Evolutionary conservation across 208 protist species (phyloP).

Genomic region (Angomonas ambiguus): DNA sequence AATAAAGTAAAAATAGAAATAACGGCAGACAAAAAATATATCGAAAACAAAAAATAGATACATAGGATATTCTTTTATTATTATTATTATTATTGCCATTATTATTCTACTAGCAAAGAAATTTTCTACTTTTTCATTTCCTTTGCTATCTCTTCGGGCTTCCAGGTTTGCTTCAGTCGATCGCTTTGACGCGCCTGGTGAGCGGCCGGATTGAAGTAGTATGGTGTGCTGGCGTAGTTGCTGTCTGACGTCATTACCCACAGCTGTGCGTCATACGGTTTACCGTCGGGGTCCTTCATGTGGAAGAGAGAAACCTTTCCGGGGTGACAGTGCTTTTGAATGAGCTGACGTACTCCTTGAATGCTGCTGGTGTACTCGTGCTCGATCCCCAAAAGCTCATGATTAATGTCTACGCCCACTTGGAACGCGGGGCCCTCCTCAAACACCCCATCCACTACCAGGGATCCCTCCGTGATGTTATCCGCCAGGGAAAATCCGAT

Average conservation of each 20-base stretch:
- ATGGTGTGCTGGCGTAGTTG: conserved; percentile 28
- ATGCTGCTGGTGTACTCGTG: conserved; percentile 16
- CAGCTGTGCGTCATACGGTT: conserved; percentile 27
- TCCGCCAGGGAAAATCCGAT: conserved; percentile 51
- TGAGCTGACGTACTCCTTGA: conserved; percentile 21
- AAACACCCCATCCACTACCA: conserved; percentile 51
- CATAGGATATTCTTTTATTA: not conserved
- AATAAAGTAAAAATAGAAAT: too few species aligned
- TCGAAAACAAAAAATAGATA: conserved; percentile 9
- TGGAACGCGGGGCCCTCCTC: conserved; percentile 28
- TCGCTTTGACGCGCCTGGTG: conserved; percentile 36
- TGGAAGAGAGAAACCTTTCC: conserved; percentile 24
- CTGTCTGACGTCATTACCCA: conserved; percentile 54
- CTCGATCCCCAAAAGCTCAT: conserved; percentile 31
- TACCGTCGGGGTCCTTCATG: conserved; percentile 17
- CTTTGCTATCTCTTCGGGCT: not conserved
- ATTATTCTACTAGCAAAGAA: too few species aligned
- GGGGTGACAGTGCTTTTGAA: conserved; percentile 32
- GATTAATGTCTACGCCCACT: conserved; percentile 33
- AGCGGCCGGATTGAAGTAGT: conserved; percentile 36
- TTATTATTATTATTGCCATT: not conserved
- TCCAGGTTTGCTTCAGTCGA: conserved; percentile 25
- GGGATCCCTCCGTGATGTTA: conserved; percentile 23
- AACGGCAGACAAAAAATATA: too few species aligned
- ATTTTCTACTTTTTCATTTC: not conserved